phyloP scores from a whole-genome alignment of 108 stramenopile genomes.

The Fragilaria crotonensis region DNA sequence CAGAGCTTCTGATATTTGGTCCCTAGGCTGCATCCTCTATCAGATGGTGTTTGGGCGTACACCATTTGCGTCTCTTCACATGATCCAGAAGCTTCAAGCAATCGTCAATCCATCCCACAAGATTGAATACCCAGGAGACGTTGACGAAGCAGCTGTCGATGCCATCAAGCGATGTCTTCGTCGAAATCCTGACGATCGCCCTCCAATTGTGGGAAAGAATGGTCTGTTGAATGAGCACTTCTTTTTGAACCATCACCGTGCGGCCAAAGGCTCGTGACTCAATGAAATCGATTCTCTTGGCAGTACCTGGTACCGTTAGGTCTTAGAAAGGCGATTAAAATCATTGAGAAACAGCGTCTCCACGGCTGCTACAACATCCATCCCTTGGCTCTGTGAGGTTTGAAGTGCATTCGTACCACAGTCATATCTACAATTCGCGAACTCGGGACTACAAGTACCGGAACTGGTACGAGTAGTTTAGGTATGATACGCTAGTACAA shows the following conservation, averaged over 20 bases:
- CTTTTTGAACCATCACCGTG: conserved; percentile 38
- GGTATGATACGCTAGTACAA: too few relatives aligned
- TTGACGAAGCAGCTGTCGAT: conserved; percentile 70
- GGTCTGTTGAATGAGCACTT: conserved; percentile 76
- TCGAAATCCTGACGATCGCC: conserved; percentile 65
- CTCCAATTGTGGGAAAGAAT: conserved; percentile 71
- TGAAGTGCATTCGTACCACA: too few relatives aligned
- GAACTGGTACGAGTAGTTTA: too few relatives aligned
- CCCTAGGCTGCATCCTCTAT: conserved; percentile 95
- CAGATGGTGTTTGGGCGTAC: conserved; percentile 93
- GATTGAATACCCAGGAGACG: conserved; percentile 62
- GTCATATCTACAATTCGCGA: too few relatives aligned
- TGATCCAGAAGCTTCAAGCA: conserved; percentile 93
- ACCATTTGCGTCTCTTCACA: conserved; percentile 89
- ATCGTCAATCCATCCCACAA: conserved; percentile 84
- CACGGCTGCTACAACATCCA: too few relatives aligned
- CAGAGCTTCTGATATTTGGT: conserved; percentile 88
- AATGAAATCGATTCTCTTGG: too few relatives aligned
- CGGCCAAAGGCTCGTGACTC: too few relatives aligned
- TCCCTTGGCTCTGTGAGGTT: too few relatives aligned
- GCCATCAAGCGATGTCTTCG: conserved; percentile 73
- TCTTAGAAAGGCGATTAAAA: too few relatives aligned
- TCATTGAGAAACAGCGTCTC: too few relatives aligned
- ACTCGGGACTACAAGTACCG: too few relatives aligned
- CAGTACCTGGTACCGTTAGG: too few relatives aligned